Percentiles rank a stretch among this genome's conserved stretches.
phyloP scores from a whole-genome alignment of 2,329 filamentous ascomycete species.

The Coniochaeta ligniaria region DNA sequence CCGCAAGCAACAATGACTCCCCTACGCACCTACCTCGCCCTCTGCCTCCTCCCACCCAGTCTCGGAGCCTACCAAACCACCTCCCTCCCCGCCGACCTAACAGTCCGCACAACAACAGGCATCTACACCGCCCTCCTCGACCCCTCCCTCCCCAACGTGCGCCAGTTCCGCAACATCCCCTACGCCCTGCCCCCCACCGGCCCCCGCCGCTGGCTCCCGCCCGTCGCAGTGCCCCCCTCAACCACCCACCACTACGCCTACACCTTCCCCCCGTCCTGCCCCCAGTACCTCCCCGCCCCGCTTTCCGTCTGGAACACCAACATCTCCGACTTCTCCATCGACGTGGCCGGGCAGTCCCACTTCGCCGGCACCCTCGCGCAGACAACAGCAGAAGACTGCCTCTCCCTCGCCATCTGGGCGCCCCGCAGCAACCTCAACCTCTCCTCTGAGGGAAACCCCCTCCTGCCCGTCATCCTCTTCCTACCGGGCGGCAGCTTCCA shows the following conservation, averaged over 20 bases:
- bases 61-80: background rate
- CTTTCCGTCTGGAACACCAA: slow-evolving; percentile 19
- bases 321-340: slow-evolving; percentile 21
- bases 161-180: slow-evolving; percentile 28
- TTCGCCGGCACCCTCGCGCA: slow-evolving; percentile 14
- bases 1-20: background rate
- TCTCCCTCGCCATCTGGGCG: slow-evolving; percentile 37
- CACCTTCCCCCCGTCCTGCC: slow-evolving; percentile 16
- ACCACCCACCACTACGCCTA: slow-evolving; percentile 8
- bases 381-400: slow-evolving; percentile 29
- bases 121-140: slow-evolving; percentile 24
- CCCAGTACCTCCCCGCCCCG: slow-evolving; percentile 16
- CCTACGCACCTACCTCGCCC: background rate
- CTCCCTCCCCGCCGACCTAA: slow-evolving; percentile 11
- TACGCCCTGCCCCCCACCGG: slow-evolving; percentile 27
- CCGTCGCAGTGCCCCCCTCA: slow-evolving; percentile 11
- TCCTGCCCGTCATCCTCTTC: slow-evolving; percentile 37
- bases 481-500: slow-evolving; percentile 39
- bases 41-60: background rate
- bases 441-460: slow-evolving; percentile 5
- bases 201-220: slow-evolving; percentile 12
- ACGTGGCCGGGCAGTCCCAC: slow-evolving; percentile 22
- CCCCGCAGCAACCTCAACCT: slow-evolving; percentile 14
- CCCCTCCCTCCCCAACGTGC: slow-evolving; percentile 21
- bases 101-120: slow-evolving; percentile 22